Evolutionary conservation across 805 yeast genomes (phyloP), one percentile per base, ranked within the genome.

Genomic region (Pichia californica): DNA sequence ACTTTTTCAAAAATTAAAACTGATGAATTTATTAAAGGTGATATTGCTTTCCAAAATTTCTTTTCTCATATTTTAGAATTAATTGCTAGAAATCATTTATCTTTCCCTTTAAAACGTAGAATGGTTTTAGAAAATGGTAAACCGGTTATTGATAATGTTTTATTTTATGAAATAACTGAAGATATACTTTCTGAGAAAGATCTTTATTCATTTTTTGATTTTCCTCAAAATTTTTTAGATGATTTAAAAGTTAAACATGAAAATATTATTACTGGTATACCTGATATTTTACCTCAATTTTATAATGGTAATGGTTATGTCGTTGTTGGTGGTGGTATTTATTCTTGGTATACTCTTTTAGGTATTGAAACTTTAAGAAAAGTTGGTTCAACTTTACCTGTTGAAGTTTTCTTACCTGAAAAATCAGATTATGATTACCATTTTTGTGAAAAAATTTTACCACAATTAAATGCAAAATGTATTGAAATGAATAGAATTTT

Each of bases 381-480:
- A 31, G 66, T 73, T 7, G 88, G 91, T 3, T 77, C 84, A 3
- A 70, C 69, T 13, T 62, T 83, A 30, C 96, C 96, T 0, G 78
- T 88, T 18, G 96, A 88, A 67, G 83, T 88, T 9, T 73, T 86
- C 51, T 77, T 88, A 50, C 94, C 95, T 8, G 72, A 76, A 31
- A 67, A 71, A 18, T 73, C 73, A 27, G 93, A 84, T 55, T 84
- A 77, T 54, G 93, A 86, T 55, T 71, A 77, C 30, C 83, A 81
- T 45, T 70, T 80, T 41, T 88, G 96, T 63, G 77, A 75, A 19
- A 63, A 65, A 8, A 67, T 83, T 3, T 67, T 86, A 52, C 88
- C 91, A 0, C 53, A 58, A 18, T 61, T 81, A 44, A 74, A 79
- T 47, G 91, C 82, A 4, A 71, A 70, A 50, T 87, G 96, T 69